phyloP scores from a whole-genome alignment of 2,329 filamentous ascomycete species.

The Pseudogymnoascus sp. region DNA sequence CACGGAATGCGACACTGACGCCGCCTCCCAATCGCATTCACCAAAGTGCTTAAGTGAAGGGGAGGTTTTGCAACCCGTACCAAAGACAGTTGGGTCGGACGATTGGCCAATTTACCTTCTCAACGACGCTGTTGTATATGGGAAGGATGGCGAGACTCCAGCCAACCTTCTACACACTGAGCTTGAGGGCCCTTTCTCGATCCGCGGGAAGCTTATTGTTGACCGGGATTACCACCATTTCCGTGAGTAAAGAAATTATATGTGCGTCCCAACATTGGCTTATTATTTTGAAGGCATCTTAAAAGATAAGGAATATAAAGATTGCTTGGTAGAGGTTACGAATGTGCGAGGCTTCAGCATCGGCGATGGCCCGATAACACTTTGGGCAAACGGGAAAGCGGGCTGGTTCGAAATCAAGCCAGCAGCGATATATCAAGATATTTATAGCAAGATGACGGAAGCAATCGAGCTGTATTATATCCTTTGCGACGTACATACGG shows the following conservation, averaged over 20 bases:
- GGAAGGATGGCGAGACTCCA: conserved; percentile 44
- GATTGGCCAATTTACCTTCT: conserved; percentile 58
- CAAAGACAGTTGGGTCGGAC: conserved; percentile 33
- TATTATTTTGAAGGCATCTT: conserved; percentile 26
- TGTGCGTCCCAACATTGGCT: not conserved
- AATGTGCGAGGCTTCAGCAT: conserved; percentile 46
- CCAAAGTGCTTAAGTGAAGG: conserved; percentile 20
- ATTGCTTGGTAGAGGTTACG: conserved; percentile 47
- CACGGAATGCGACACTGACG: conserved; percentile 29
- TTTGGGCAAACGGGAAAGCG: conserved; percentile 58
- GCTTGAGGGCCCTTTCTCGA: conserved; percentile 50
- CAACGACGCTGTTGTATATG: conserved; percentile 51
- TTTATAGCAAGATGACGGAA: conserved; percentile 54
- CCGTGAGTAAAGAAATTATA: conserved; percentile 28
- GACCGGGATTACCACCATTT: conserved; percentile 37
- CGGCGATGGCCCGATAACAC: conserved; percentile 46
- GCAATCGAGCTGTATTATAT: conserved; percentile 58
- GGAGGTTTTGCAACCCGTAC: conserved; percentile 11
- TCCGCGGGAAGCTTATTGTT: conserved; percentile 52
- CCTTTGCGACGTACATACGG: conserved; percentile 49
- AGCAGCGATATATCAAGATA: conserved; percentile 45
- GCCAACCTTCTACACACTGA: conserved; percentile 56
- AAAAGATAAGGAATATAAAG: conserved; percentile 24
- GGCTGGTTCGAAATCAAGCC: conserved; percentile 65
- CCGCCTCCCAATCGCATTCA: conserved; percentile 30